Evolutionary conservation across 768 basidiomycete genomes (phyloP), one percentile per base, ranked within the genome.

Genomic region (Xerocomellus amylosporus): DNA sequence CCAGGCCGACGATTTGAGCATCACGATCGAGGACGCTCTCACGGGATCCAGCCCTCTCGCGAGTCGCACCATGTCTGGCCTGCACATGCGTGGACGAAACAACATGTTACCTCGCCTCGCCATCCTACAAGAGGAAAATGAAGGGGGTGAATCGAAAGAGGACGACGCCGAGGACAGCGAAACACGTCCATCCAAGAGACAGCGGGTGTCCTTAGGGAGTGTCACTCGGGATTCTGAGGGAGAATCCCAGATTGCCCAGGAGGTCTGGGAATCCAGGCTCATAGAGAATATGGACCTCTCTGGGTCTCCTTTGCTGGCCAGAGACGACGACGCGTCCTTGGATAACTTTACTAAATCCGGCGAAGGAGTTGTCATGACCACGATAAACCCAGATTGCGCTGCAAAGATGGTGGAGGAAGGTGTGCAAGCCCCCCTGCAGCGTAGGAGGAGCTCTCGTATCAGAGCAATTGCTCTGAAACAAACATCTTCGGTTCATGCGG

Each of bases 61-160:
- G 5, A 47, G 56, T 46, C 68, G 62, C 24, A 49, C 56, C 49
- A 63, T 47, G 42, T 53, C 47, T 22, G 40, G 46, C 26, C 14
- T 34, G 4, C 51, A 47, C 33, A 15, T 50, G 17, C 61, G 53
- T 26, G 53, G 59, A 30, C 56, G 55, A 31, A 45, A 43, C 15
- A 45, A 40, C 47, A 10, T 33, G 1, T 26, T 56, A 19, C 49
- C 56, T 30, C 43, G 41, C 22, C 68, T 71, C 10, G 53, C 62
- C 30, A 59, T 68, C 46, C 53, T 72, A 17, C 51, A 47, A 45
- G 71, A 72, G 40, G 72, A 67, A 49, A 64, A 55, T 13, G 71
- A 72, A 39, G 56, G 55, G 0, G 40, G 40, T 8, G 63, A 63
- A 17, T 41, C 47, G 26, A 53, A 49, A 24, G 61, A 44, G 38